These are phyloP conservation scores for Amauroascus verrucosus DNA, from an alignment of 2,329 filamentous ascomycete genomes.

Conservation along the genomic window DNA sequence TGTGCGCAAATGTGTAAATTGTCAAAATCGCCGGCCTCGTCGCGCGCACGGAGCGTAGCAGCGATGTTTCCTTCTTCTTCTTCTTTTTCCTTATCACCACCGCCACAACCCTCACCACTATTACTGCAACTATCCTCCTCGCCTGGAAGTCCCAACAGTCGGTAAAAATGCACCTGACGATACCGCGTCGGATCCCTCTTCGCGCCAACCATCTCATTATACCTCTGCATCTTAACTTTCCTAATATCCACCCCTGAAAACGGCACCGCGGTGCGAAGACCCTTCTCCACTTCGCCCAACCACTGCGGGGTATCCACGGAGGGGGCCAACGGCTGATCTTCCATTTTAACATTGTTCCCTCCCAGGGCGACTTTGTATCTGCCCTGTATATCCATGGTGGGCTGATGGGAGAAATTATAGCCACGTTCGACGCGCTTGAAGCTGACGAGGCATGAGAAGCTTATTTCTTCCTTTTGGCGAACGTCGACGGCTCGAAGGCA, in stretches of 20 bases:
- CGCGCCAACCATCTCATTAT: slow-evolving; percentile 31
- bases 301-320: slow-evolving; percentile 31
- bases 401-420: slow-evolving; percentile 25
- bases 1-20: slow-evolving; percentile 51
- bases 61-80: neutral
- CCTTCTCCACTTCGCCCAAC: slow-evolving; percentile 23
- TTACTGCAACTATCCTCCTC: slow-evolving; percentile 17
- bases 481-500: slow-evolving; percentile 45
- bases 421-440: slow-evolving; percentile 40
- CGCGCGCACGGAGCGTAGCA: slow-evolving; percentile 17
- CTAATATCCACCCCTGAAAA: slow-evolving; percentile 39
- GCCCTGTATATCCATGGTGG: slow-evolving; percentile 20
- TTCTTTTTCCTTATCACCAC: slow-evolving; percentile 3
- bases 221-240: slow-evolving; percentile 45
- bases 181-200: slow-evolving; percentile 26
- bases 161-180: slow-evolving; percentile 40
- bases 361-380: slow-evolving; percentile 25
- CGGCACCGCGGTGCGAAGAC: slow-evolving; percentile 22
- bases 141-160: slow-evolving; percentile 35
- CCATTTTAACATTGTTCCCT: slow-evolving; percentile 21
- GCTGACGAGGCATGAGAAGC: slow-evolving; percentile 44
- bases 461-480: slow-evolving; percentile 39
- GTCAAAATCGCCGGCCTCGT: slow-evolving; percentile 30
- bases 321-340: slow-evolving; percentile 28
- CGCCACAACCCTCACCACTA: slow-evolving; percentile 18